Percentiles rank a stretch among this genome's conserved stretches.
These are phyloP conservation scores for Vitis amurensis DNA, from an alignment of 164 flowering plant genomes.

Conservation along the genomic window DNA sequence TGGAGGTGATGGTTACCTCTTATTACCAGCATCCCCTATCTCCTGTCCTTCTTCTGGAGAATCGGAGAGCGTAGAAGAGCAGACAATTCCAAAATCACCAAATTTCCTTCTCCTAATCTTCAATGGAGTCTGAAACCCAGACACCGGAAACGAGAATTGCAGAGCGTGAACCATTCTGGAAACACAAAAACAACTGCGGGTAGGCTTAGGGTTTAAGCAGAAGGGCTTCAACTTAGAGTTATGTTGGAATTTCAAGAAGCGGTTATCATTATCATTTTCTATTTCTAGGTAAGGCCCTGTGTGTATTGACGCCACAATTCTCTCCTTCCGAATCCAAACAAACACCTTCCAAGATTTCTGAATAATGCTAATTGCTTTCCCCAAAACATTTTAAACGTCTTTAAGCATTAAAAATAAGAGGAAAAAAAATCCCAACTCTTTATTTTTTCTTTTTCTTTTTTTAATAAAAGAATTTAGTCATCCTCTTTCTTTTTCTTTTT, in stretches of 20 bases:
- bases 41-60: conserved; percentile 17
- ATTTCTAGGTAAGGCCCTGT: neutral
- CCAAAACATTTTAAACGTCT: no score
- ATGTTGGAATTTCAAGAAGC: neutral
- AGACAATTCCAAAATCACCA: conserved; percentile 11
- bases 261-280: neutral
- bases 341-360: no score
- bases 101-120: neutral
- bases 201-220: conserved; percentile 3
- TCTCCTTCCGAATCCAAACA: no score
- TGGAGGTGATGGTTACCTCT: conserved; percentile 15
- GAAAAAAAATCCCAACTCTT: no score
- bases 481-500: no score
- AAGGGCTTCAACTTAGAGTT: neutral
- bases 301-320: no score
- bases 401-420: no score
- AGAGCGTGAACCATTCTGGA: conserved; percentile 19
- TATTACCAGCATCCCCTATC: conserved; percentile 1
- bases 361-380: no score
- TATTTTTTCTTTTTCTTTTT: no score
- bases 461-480: no score
- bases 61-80: conserved; percentile 18
- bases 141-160: conserved; percentile 21
- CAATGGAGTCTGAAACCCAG: conserved; percentile 11
- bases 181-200: no score